Percentiles rank a stretch among this genome's conserved stretches.
Conservation (phyloP, 441 rosid genomes). For the Bocquillonia castaneifolia region DNA sequence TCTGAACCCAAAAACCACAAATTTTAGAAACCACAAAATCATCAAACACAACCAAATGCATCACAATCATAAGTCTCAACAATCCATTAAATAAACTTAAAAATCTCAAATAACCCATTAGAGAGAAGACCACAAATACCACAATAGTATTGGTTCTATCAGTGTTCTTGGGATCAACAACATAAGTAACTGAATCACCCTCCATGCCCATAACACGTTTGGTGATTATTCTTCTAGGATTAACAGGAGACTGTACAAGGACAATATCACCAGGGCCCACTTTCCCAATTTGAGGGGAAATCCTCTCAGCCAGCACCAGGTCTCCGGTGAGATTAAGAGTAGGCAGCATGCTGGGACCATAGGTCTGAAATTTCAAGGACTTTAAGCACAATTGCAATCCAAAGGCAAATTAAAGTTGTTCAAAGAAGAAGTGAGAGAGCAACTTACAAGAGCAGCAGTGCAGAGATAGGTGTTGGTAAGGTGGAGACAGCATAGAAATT, state of each 20-base stretch:
- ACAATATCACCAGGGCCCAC: constrained; percentile 60
- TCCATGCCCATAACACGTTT: constrained; percentile 65
- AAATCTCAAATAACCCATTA: too few species aligned
- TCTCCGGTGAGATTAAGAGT: constrained; percentile 50
- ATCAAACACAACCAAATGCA: not conserved
- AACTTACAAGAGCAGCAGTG: constrained; percentile 40
- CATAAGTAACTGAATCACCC: constrained; percentile 54
- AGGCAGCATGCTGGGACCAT: constrained; percentile 81
- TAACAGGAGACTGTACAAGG: constrained; percentile 54
- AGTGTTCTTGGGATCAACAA: constrained; percentile 41
- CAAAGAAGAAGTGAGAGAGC: not conserved
- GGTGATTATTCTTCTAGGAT: constrained; percentile 39
- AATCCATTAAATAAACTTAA: not conserved
- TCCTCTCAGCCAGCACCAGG: constrained; percentile 47
- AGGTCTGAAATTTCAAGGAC: constrained; percentile 26
- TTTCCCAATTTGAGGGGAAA: constrained; percentile 41
- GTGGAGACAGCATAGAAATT: constrained; percentile 48
- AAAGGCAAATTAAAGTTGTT: too few species aligned
- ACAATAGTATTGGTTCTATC: constrained; percentile 36
- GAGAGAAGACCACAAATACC: constrained; percentile 32
- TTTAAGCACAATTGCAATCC: too few species aligned
- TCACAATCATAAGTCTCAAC: not conserved
- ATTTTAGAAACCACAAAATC: not conserved
- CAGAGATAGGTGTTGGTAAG: constrained; percentile 42
- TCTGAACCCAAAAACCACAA: not conserved